Percentiles rank a stretch among this genome's conserved stretches.
Conservation (phyloP, 768 basidiomycete genomes). For the Agrocybe praecox region DNA sequence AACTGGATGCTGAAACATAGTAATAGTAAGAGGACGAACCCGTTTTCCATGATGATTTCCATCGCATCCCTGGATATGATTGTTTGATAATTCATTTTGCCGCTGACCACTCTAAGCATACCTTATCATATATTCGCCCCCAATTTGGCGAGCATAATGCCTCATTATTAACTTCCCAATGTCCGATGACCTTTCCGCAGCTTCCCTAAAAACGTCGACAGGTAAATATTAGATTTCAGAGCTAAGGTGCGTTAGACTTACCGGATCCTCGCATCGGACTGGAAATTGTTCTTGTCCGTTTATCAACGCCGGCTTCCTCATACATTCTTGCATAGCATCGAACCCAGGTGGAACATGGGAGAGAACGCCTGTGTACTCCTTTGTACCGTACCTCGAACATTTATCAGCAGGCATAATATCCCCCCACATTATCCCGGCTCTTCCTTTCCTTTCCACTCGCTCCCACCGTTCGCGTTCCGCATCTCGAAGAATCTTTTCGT, state of each 20-base stretch:
- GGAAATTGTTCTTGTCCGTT: constrained; percentile 14
- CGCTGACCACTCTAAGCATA: too few relatives aligned
- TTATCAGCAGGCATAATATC: not conserved
- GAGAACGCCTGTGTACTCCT: constrained; percentile 16
- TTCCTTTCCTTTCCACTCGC: not conserved
- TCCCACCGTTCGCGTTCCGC: not conserved
- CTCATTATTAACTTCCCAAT: not conserved
- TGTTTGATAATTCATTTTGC: too few relatives aligned
- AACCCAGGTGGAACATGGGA: constrained; percentile 13
- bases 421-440: not conserved
- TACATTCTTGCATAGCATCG: constrained; percentile 14
- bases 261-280: constrained; percentile 5
- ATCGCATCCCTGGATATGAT: not conserved
- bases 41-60: not conserved
- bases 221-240: too few relatives aligned
- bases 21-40: constrained; percentile 23
- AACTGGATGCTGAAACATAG: not conserved
- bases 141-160: not conserved
- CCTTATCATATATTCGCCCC: not conserved
- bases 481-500: not conserved
- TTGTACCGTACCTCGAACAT: constrained; percentile 16
- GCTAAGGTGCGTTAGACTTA: too few relatives aligned
- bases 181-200: not conserved
- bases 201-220: not conserved
- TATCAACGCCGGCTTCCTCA: constrained; percentile 8